Percentiles rank a stretch among this genome's conserved stretches.
phyloP scores from a whole-genome alignment of 2,329 filamentous ascomycete genomes.

The Chaetomiaceae sp. region DNA sequence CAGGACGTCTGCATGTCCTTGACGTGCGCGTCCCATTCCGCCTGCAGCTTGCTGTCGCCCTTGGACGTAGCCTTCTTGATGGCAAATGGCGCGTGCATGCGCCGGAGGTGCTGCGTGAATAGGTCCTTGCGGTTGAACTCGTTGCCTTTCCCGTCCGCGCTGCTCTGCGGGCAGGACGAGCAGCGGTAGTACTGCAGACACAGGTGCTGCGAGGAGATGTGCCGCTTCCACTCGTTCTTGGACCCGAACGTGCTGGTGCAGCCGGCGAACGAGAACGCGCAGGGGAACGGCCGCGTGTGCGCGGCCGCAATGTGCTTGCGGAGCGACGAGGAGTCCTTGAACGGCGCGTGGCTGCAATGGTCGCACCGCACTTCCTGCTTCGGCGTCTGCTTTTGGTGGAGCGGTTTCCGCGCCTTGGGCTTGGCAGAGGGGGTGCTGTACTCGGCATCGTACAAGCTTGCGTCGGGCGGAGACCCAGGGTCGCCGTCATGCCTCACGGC shows the following conservation, averaged over 20 bases:
- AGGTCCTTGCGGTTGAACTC: slow-evolving; percentile 94
- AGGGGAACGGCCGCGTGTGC: slow-evolving; percentile 71
- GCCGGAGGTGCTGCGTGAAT: slow-evolving; percentile 87
- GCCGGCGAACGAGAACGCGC: slow-evolving; percentile 77
- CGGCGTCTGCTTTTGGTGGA: slow-evolving; percentile 39
- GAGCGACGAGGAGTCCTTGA: slow-evolving; percentile 60
- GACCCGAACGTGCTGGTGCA: slow-evolving; percentile 79
- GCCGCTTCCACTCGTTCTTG: slow-evolving; percentile 97
- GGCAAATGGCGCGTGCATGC: slow-evolving; percentile 78
- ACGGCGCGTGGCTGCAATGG: slow-evolving; percentile 57
- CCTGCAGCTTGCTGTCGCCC: slow-evolving; percentile 51
- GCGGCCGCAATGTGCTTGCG: slow-evolving; percentile 62
- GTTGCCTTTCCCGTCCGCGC: slow-evolving; percentile 51
- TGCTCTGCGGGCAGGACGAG: slow-evolving; percentile 51
- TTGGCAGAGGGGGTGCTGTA: slow-evolving; percentile 33
- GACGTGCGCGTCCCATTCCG: slow-evolving; percentile 59
- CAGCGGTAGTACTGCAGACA: slow-evolving; percentile 60
- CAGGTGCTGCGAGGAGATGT: slow-evolving; percentile 86
- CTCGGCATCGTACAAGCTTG: slow-evolving; percentile 31
- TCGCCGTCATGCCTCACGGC: slow-evolving; percentile 33
- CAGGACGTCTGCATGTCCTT: slow-evolving; percentile 70
- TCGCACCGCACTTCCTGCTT: slow-evolving; percentile 58
- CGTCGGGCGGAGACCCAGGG: slow-evolving; percentile 39
- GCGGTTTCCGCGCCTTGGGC: slow-evolving; percentile 41
- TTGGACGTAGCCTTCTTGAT: slow-evolving; percentile 54